These are phyloP conservation scores for Aegle marmelos DNA, from an alignment of 345 rosid genomes.

Conservation along the genomic window DNA sequence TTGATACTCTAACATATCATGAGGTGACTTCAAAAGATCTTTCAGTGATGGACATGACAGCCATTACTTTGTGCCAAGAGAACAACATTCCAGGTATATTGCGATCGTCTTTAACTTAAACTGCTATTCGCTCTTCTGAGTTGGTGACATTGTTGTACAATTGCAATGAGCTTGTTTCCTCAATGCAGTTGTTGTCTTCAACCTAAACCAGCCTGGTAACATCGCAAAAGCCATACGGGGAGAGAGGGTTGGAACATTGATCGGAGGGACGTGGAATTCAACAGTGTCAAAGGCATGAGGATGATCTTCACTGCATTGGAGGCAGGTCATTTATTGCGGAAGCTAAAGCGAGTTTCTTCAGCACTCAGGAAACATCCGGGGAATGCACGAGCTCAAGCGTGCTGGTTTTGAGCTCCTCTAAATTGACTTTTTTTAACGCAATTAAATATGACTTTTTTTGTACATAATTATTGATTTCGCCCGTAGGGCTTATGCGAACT, in stretches of 20 bases:
- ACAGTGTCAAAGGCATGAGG: constrained; percentile 30
- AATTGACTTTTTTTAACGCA: neutral
- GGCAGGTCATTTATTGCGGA: neutral
- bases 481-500: neutral
- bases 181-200: constrained; percentile 83
- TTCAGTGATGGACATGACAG: constrained; percentile 98
- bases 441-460: neutral
- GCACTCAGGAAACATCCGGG: neutral
- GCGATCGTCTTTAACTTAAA: neutral
- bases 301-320: neutral
- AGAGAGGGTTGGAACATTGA: constrained; percentile 82
- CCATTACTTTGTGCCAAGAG: constrained; percentile 92
- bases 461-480: neutral
- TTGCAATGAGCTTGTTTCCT: constrained; percentile 7
- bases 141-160: neutral
- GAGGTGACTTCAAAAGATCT: constrained; percentile 91
- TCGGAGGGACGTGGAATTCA: constrained; percentile 59
- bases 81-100: constrained; percentile 86
- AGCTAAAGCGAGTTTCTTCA: neutral
- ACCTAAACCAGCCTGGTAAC: constrained; percentile 77
- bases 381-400: neutral
- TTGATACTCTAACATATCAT: constrained; percentile 67
- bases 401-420: neutral
- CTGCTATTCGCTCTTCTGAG: neutral
- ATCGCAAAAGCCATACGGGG: constrained; percentile 85